phyloP scores from a whole-genome alignment of 2,329 filamentous ascomycete species.

The Coniochaeta hoffmannii region DNA sequence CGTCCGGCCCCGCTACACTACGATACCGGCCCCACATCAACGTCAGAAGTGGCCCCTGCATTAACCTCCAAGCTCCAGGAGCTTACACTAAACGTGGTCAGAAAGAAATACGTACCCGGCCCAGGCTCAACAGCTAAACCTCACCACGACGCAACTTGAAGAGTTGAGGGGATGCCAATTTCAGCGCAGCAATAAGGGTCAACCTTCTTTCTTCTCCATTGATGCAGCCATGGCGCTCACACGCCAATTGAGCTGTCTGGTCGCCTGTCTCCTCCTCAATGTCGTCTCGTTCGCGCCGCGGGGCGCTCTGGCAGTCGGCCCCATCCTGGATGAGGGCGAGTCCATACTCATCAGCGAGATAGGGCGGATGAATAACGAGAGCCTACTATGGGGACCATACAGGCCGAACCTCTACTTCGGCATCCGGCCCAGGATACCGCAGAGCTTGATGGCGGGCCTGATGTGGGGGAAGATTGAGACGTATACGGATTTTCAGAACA shows the following conservation, averaged over 20 bases:
- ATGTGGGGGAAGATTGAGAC: conserved; percentile 85
- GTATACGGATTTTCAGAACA: conserved; percentile 66
- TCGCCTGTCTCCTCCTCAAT: conserved; percentile 16
- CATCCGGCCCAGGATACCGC: conserved; percentile 70
- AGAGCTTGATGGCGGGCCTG: conserved; percentile 74
- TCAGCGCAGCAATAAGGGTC: not conserved
- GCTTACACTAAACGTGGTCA: not conserved
- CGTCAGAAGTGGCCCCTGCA: not conserved
- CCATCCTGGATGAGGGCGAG: conserved; percentile 15
- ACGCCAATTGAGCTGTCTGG: conserved; percentile 19
- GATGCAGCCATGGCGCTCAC: conserved; percentile 13
- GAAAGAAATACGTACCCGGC: not conserved
- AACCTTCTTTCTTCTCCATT: not conserved
- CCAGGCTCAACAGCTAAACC: not conserved
- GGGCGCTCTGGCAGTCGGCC: conserved; percentile 4
- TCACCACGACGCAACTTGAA: not conserved
- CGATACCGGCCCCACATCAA: not conserved
- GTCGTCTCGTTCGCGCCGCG: conserved; percentile 9
- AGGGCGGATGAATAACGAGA: conserved; percentile 62
- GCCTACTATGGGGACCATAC: conserved; percentile 93
- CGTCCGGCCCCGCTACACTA: not conserved
- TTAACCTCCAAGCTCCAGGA: not conserved
- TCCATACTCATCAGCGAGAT: conserved; percentile 41
- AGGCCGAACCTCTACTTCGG: conserved; percentile 93
- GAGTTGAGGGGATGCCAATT: not conserved